phyloP scores from a whole-genome alignment of 352 stramenopile genomes.

The Pythium oligandrum region DNA sequence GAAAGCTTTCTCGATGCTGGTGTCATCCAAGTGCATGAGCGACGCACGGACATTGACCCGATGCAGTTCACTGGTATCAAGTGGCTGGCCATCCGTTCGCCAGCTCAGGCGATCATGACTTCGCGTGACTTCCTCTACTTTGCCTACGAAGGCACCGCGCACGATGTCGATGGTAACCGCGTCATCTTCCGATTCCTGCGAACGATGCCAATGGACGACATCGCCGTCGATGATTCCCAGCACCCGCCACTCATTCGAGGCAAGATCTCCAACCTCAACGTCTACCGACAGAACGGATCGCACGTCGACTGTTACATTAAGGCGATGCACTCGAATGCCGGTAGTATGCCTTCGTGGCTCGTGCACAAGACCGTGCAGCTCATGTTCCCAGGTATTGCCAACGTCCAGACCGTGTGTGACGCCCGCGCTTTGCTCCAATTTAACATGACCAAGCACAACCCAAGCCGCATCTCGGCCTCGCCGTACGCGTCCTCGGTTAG shows the following conservation, averaged over 20 bases:
- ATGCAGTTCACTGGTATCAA: conserved; percentile 45
- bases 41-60: conserved; percentile 27
- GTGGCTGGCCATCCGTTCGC: conserved; percentile 35
- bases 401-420: conserved; percentile 28
- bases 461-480: conserved; percentile 1
- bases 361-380: conserved; percentile 36
- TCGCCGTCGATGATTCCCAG: conserved; percentile 16
- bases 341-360: conserved; percentile 25
- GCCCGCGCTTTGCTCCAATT: conserved; percentile 23
- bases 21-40: conserved; percentile 33
- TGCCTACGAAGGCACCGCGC: conserved; percentile 28
- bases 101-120: conserved; percentile 24
- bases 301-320: conserved; percentile 25
- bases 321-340: conserved; percentile 29
- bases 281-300: conserved; percentile 32
- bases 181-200: conserved; percentile 24
- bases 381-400: conserved; percentile 27
- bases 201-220: conserved; percentile 34
- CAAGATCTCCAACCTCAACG: conserved; percentile 32
- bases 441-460: conserved; percentile 15
- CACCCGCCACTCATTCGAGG: conserved; percentile 26
- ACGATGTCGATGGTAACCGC: conserved; percentile 26
- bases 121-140: conserved; percentile 42
- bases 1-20: conserved; percentile 39
- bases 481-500: conserved; percentile 2